Base-by-base conservation (phyloP, 2,329 filamentous ascomycete genomes). In the Penicillium vulpinum region DNA sequence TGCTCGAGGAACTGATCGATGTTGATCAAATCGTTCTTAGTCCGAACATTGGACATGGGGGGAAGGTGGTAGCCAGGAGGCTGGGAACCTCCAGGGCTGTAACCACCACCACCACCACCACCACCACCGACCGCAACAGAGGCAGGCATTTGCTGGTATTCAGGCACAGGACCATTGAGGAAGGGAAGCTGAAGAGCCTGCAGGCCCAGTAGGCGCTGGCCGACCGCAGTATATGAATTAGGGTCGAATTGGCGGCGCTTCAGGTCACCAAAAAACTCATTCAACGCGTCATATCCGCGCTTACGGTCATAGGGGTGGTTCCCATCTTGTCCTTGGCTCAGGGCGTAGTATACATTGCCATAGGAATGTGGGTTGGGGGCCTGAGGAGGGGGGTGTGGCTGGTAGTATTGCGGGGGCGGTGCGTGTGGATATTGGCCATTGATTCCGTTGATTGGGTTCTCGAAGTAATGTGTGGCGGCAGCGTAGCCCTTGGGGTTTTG, bases 1-100 rank as follows among this genome's bases (percentile, higher is more conserved):
- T 97, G 91, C 77, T 96, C 92, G 54, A 99, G 85, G 74, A 97
- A 90, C 70, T 92, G 89, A 74, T 97, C 94, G 69, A 97, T 92
- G 73, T 96, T 92, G 73, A 96, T 81, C 41, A 99, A 82, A 73
- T 99, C 94, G 73, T 87, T 92, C 83, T 97, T 96, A 47, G 92
- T 97, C 70, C 93, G 88, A 54, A 95, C 83, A 68, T 92, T 95
- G 46, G 87, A 87, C 80, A 96, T 91, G 10, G 92, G 87, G 52
- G 94, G 91, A 57, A 97, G 82, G 61, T 91, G 91, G 78, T 97
- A 96, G 69, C 83, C 81, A 51, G 92, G 90, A 73, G 91, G 86
- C 64, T 88, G 82, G 36, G 87, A 82, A 56, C 84, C 81, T 68
- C 81, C 75, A 60, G 78, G 74, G 63, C 82, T 76, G 69, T 86